Evolutionary conservation across 768 basidiomycete genomes (phyloP), one percentile per base, ranked within the genome.

Genomic region (Lentinula edodes): DNA sequence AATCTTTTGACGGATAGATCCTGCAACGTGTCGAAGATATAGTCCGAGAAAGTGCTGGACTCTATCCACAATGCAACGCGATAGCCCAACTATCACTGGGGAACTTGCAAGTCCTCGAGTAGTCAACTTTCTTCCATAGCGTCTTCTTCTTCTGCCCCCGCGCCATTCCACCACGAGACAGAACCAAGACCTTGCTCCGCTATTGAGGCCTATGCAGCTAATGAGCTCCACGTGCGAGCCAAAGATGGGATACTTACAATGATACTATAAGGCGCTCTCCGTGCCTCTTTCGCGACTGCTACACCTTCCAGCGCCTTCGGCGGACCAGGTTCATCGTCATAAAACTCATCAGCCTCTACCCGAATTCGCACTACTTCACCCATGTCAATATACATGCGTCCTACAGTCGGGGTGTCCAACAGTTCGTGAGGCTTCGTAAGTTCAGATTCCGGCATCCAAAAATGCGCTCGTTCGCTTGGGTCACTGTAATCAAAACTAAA

Each of bases 291-390:
- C 65, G 78, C 77, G 2, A 84, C 76, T 53, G 78, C 76, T 1
- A 90, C 85, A 0, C 90, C 91, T 54, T 91, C 89, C 0, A 79
- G 73, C 48, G 85, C 86, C 67, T 88, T 90, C 0, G 89, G 88
- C 0, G 91, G 91, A 0, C 92, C 91, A 2, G 91, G 91, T 63
- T 93, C 91, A 65, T 91, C 89, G 65, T 94, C 92, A 65, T 83
- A 88, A 65, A 93, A 93, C 66, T 92, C 90, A 66, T 92, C 92
- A 3, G 80, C 78, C 67, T 93, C 91, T 5, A 93, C 85, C 5
- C 91, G 86, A 1, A 91, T 83, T 32, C 92, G 88, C 2, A 93
- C 74, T 20, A 89, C 78, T 65, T 91, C 91, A 43, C 86, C 83
- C 60, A 83, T 79, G 71, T 92, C 90, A 63, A 93, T 86, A 71